These are phyloP conservation scores for Prunella vulgaris DNA, from an alignment of 257 asterid genomes.

Conservation along the genomic window DNA sequence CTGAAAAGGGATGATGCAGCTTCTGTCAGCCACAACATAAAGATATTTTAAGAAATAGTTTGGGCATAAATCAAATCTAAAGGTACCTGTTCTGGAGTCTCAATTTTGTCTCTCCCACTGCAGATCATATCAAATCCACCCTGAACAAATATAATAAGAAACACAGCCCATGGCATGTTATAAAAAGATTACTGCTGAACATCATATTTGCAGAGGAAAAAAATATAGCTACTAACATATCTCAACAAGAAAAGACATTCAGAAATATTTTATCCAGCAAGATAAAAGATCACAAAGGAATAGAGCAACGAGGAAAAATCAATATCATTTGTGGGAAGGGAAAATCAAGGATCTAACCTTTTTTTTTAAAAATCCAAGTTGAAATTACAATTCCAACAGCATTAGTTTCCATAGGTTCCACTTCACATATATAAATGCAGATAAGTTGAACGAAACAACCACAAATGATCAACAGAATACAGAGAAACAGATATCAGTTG, in stretches of 20 bases:
- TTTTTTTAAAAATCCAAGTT: not conserved
- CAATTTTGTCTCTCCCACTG: constrained; percentile 99
- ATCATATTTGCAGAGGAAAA: not conserved
- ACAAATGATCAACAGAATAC: not conserved
- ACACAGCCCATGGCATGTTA: not conserved
- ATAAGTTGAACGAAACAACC: not conserved
- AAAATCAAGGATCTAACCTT: too few species aligned
- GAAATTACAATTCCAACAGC: not conserved
- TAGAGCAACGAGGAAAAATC: not conserved
- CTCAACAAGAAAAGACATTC: not conserved
- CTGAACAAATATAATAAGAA: constrained; percentile 33
- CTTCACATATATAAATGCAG: not conserved
- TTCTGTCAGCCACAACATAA: constrained; percentile 19
- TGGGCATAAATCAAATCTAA: not conserved
- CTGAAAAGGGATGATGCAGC: constrained; percentile 36
- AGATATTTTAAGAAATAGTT: not conserved
- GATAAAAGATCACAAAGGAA: not conserved
- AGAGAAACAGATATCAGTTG: not conserved
- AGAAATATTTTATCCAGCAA: not conserved
- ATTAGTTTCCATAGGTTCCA: not conserved
- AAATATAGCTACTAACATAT: not conserved
- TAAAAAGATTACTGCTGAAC: not conserved
- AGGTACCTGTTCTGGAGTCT: constrained; percentile 92
- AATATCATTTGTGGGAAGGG: not conserved
- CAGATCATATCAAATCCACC: constrained; percentile 99